These are phyloP conservation scores for Vigna nakashimae DNA, from an alignment of 306 rosid genomes.

Conservation along the genomic window DNA sequence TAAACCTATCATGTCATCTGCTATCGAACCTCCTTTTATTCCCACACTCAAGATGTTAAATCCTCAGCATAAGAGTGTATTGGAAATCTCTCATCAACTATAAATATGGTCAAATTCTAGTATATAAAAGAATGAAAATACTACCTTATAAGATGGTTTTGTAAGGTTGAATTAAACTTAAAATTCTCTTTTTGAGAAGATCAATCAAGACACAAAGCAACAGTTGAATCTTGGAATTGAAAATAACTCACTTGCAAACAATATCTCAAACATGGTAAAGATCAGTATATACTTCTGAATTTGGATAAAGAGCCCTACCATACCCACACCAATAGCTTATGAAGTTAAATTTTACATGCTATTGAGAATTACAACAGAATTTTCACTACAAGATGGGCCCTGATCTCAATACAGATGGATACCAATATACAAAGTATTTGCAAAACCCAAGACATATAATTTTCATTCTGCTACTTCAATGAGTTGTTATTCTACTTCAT, in stretches of 20 bases:
- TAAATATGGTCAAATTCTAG: too few relatives aligned
- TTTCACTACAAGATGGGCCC: background rate
- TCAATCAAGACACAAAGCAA: background rate
- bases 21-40: too few relatives aligned
- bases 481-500: background rate
- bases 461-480: background rate
- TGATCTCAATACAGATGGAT: slow-evolving; percentile 4
- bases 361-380: background rate
- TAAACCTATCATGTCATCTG: too few relatives aligned
- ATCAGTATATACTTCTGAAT: background rate
- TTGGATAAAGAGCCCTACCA: slow-evolving; percentile 3
- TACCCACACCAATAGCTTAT: background rate
- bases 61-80: too few relatives aligned
- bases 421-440: background rate
- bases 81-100: too few relatives aligned
- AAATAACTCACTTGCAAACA: background rate
- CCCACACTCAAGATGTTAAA: too few relatives aligned
- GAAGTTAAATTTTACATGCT: slow-evolving; percentile 4
- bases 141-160: too few relatives aligned
- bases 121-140: too few relatives aligned
- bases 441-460: too few relatives aligned
- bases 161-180: too few relatives aligned
- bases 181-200: background rate
- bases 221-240: background rate
- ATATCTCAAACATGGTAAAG: background rate